phyloP scores from a whole-genome alignment of 169 alveolate species.

The Babesia caballi region DNA sequence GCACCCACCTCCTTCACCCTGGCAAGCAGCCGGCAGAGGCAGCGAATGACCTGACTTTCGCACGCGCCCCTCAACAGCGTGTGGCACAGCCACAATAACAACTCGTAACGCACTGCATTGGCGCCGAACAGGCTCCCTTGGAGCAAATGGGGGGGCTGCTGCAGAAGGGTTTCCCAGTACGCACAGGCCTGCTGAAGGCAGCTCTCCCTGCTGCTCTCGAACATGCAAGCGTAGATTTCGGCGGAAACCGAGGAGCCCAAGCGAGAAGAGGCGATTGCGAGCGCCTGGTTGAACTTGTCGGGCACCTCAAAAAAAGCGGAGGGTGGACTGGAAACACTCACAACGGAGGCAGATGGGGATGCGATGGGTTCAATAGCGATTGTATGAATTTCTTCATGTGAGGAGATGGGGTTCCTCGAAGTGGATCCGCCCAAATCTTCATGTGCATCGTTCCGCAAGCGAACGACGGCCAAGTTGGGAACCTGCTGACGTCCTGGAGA shows the following conservation, averaged over 20 bases:
- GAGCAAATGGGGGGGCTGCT: conserved; percentile 1
- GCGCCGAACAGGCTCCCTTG: conserved; percentile 7
- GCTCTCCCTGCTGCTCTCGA: background rate
- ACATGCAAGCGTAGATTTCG: conserved; percentile 44
- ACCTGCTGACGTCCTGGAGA: background rate
- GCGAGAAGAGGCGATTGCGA: background rate
- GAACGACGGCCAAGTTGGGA: no score
- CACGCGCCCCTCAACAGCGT: conserved; percentile 4
- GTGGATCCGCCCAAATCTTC: no score
- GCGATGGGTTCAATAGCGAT: no score
- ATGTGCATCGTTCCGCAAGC: no score
- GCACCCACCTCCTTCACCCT: conserved; percentile 5
- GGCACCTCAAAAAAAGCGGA: background rate
- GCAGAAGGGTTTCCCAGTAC: conserved; percentile 32
- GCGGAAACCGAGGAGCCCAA: conserved; percentile 1
- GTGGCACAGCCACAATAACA: conserved; percentile 23
- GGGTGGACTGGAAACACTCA: no score
- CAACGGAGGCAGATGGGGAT: background rate
- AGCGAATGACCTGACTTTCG: conserved; percentile 21
- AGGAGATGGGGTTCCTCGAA: background rate
- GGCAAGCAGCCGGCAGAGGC: conserved; percentile 5
- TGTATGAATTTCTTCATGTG: no score
- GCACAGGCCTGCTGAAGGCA: conserved; percentile 12
- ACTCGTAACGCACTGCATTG: background rate
- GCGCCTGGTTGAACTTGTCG: background rate